Percentiles rank a stretch among this genome's conserved stretches.
Conservation (phyloP, 192 early-diverging fungal species). For the Linnemannia schmuckeri region DNA sequence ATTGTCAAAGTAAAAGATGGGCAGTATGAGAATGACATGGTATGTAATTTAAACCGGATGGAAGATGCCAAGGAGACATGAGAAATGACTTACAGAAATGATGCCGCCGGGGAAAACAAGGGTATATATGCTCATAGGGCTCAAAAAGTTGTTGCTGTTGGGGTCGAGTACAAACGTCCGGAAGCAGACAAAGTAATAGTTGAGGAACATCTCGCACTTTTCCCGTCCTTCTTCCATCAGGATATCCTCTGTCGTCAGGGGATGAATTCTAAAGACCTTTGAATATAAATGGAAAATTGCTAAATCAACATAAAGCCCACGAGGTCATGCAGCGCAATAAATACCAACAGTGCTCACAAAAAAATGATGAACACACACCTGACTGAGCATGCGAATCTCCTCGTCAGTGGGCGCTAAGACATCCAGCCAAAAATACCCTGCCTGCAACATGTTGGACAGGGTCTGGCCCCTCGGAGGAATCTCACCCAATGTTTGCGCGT, state of each 20-base stretch:
- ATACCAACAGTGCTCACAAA: background rate
- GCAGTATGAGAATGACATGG: background rate
- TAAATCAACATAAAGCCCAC: background rate
- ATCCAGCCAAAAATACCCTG: conserved; percentile 77
- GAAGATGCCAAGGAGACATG: background rate
- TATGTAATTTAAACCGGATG: background rate
- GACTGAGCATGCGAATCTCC: conserved; percentile 72
- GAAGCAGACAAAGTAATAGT: conserved; percentile 92
- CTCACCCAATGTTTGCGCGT: conserved; percentile 65
- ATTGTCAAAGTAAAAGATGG: background rate
- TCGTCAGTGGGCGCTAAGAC: conserved; percentile 69
- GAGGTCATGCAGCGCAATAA: background rate
- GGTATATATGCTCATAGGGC: conserved; percentile 62
- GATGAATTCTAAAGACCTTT: conserved; percentile 87
- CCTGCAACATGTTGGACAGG: conserved; percentile 48
- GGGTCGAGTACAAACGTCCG: conserved; percentile 66
- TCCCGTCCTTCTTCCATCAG: conserved; percentile 85
- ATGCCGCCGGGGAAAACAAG: conserved; percentile 65
- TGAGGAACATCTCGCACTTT: conserved; percentile 89
- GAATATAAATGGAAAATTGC: background rate
- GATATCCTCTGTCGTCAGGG: conserved; percentile 93
- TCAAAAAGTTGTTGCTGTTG: conserved; percentile 49
- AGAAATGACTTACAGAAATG: conserved; percentile 55
- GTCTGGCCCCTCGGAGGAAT: conserved; percentile 61
- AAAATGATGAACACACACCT: conserved; percentile 39